These are phyloP conservation scores for Rutstroemia sp. DNA, from an alignment of 2,329 filamentous ascomycete species.

Conservation along the genomic window DNA sequence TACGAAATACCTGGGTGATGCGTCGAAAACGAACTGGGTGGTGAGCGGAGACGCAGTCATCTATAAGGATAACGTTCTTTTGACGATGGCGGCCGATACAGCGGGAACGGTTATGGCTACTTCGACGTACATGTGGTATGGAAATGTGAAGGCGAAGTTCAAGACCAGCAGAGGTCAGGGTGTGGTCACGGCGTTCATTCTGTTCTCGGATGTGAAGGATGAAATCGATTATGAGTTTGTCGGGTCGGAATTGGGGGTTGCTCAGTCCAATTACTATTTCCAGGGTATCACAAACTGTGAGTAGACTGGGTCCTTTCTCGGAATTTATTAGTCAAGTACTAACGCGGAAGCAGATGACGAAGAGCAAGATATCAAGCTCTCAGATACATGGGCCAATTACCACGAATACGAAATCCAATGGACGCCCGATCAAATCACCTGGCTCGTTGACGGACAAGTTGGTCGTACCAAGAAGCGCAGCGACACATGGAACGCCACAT, in stretches of 20 bases:
- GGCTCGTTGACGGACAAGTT: conserved; percentile 76
- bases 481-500: conserved; percentile 79
- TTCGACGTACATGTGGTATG: conserved; percentile 93
- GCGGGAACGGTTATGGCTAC: conserved; percentile 81
- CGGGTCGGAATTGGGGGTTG: conserved; percentile 66
- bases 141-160: conserved; percentile 77
- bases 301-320: conserved; percentile 26
- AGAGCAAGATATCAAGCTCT: conserved; percentile 59
- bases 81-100: conserved; percentile 84
- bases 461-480: conserved; percentile 67
- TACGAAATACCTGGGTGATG: conserved; percentile 78
- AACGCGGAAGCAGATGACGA: conserved; percentile 56
- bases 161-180: conserved; percentile 78
- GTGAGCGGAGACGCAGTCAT: conserved; percentile 67
- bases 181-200: conserved; percentile 95
- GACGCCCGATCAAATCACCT: conserved; percentile 78
- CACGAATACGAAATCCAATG: conserved; percentile 94
- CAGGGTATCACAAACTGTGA: conserved; percentile 87
- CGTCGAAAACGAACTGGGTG: conserved; percentile 78
- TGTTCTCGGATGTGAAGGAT: conserved; percentile 92
- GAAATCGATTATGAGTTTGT: conserved; percentile 98
- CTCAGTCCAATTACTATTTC: conserved; percentile 96
- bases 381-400: conserved; percentile 67
- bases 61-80: conserved; percentile 62
- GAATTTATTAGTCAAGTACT: conserved; percentile 10